phyloP scores from a whole-genome alignment of 306 rosid genomes.

The Vicia sativa region DNA sequence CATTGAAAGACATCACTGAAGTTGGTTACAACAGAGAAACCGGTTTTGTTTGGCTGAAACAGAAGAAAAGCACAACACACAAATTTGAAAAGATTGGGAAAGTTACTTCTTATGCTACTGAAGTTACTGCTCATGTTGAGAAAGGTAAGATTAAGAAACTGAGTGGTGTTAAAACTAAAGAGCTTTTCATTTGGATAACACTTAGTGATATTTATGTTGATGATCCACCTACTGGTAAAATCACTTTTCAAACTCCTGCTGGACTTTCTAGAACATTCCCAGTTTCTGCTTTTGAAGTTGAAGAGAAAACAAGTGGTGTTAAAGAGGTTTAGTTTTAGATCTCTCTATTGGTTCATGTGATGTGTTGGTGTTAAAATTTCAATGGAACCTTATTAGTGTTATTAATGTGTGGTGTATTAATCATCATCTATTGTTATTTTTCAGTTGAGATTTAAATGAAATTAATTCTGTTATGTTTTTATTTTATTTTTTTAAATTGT shows the following conservation, averaged over 20 bases:
- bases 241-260: constrained; percentile 65
- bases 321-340: constrained; percentile 45
- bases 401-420: neutral
- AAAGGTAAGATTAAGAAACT: constrained; percentile 70
- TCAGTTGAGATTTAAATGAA: too few species aligned
- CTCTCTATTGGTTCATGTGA: too few species aligned
- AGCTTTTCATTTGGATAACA: constrained; percentile 76
- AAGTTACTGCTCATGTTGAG: constrained; percentile 72
- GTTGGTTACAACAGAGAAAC: constrained; percentile 69
- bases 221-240: constrained; percentile 73
- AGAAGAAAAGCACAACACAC: constrained; percentile 64
- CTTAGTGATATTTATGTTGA: constrained; percentile 68
- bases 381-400: neutral
- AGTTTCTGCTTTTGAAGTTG: constrained; percentile 58
- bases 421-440: neutral
- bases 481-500: too few species aligned
- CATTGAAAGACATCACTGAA: constrained; percentile 73
- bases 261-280: constrained; percentile 74
- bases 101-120: constrained; percentile 63
- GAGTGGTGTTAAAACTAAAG: constrained; percentile 81
- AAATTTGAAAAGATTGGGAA: constrained; percentile 81
- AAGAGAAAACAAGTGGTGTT: constrained; percentile 6
- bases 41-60: constrained; percentile 89
- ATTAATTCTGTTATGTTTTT: too few species aligned
- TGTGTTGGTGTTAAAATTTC: too few species aligned